Base-by-base conservation (phyloP, 1,284 basidiomycete genomes). In the Dichomitus squalens region DNA sequence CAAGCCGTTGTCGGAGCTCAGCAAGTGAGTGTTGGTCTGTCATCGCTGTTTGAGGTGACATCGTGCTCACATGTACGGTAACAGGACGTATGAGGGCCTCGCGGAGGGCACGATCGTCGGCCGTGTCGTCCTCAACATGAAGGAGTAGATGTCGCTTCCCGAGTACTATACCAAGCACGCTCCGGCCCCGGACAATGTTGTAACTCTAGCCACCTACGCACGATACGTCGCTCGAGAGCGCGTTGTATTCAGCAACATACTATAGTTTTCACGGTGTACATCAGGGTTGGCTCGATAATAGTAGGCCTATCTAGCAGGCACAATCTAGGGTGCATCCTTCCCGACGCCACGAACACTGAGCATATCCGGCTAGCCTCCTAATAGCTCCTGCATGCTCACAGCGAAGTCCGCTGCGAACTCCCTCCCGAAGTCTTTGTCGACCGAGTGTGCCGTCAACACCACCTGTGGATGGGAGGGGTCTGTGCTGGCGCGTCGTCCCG, bases 101-200 rank as follows among this genome's bases (percentile, higher is more conserved):
- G 75, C 78, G 49, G 62, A 78, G 55, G 86, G 86, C 49, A 78
- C 74, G 52, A 73, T 90, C 58, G 79, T 80, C 14, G 88, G 88
- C 46, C 76, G 88, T 54, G 71, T 89, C 50, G 85, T 91, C 33
- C 76, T 91, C 52, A 81, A 89, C 64, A 71, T 76, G 64, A 66
- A 67, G 60, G 49, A 63, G 23, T 64, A 38, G 54, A 18, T 6
- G 41, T 39, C 20, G n/a, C 8, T 11, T 8, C 25, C 8, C 21
- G 4, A 16, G 31, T n/a, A 8, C 44, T 47, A 33, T 18, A 5
- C n/a, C 25, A 23, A 14, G 16, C 41, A 16, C 25, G 27, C 12
- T 23, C 1, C 47, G 18, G 33, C 18, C 20, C 12, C 29, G 12
- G 25, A 29, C 43, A 11, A 34, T 38, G 9, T 33, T 34, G 43